Evolutionary conservation across 768 basidiomycete species (phyloP).

Genomic region (Boletus pseudopeckii): DNA sequence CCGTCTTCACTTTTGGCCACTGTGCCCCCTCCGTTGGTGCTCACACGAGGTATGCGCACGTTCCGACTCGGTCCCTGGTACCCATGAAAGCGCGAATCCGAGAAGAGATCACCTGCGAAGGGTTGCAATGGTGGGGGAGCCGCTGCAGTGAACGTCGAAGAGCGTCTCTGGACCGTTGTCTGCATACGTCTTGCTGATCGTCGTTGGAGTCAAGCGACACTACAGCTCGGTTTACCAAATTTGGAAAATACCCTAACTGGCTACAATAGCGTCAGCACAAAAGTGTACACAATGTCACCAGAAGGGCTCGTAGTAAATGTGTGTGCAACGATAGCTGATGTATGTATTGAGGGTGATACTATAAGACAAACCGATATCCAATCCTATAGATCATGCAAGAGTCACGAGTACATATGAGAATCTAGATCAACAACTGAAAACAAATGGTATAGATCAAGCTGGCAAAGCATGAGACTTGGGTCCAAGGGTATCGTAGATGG

Average conservation of each 20-base stretch:
- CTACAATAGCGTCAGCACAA: too few relatives aligned
- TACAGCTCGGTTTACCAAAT: conserved; percentile 3
- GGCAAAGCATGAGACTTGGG: not conserved
- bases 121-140: conserved; percentile 1
- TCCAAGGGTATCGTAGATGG: not conserved
- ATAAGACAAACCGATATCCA: not conserved
- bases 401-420: not conserved
- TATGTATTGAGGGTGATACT: not conserved
- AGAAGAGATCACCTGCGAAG: conserved; percentile 31
- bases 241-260: not conserved
- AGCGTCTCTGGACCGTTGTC: conserved; percentile 22
- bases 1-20: conserved; percentile 70
- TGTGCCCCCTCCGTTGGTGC: conserved; percentile 59
- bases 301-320: not conserved
- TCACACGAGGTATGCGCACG: conserved; percentile 59
- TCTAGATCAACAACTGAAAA: not conserved
- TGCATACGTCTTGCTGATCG: too few relatives aligned
- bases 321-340: not conserved
- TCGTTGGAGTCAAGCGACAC: not conserved
- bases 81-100: conserved; percentile 44
- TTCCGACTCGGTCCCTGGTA: conserved; percentile 45
- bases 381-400: not conserved
- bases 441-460: not conserved
- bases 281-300: not conserved
- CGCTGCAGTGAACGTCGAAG: conserved; percentile 22